Base-by-base conservation (phyloP, 1,139 yeast species). In the Diutina sp. region DNA sequence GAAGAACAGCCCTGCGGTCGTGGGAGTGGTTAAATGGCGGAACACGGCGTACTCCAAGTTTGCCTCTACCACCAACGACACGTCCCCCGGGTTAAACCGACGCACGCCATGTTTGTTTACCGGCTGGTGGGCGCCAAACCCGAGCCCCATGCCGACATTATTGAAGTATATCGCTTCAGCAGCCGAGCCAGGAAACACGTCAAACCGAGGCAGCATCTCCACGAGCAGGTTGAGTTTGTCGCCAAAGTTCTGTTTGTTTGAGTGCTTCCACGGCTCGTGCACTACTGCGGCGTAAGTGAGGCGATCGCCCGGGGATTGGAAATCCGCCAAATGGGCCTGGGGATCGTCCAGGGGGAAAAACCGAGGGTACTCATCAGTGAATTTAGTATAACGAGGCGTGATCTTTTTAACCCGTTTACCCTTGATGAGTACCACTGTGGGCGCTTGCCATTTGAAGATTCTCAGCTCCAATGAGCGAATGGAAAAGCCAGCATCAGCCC, bases 401-500 rank as follows among this genome's bases (percentile, higher is more conserved):
- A 74, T 67, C 2, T 68, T 57, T 56, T 66, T 67, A 41, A 85
- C 68, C 51, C 83, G 65, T 61, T 74, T 78, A 0, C 97, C 98
- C 4, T 83, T 78, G 0, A 91, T 76, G 0, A 91, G 61, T 12
- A 91, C 61, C 2, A 90, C 66, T 0, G 97, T 83, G 0, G 97
- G 96, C 0, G 96, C 95, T 62, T 81, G 83, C 97, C 97, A 91
- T 65, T 90, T 89, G 72, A 89, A 85, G 0, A 86, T 88, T 62
- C 86, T 89, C 60, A 85, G 80, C 68, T 91, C 96, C 58, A 91
- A 78, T 0, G 97, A 86, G 51, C 96, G 72, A 77, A 91, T 87
- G 0, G 97, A 88, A 65, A 87, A 91, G 1, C 98, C 98, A 28
- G 84, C 77, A 55, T 80, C 82, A 6, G 90, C 97, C 14, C 80